Evolutionary conservation across 2,329 filamentous ascomycete species (phyloP), one percentile per base, ranked within the genome.

Genomic region (Colletotrichum eremochloae): DNA sequence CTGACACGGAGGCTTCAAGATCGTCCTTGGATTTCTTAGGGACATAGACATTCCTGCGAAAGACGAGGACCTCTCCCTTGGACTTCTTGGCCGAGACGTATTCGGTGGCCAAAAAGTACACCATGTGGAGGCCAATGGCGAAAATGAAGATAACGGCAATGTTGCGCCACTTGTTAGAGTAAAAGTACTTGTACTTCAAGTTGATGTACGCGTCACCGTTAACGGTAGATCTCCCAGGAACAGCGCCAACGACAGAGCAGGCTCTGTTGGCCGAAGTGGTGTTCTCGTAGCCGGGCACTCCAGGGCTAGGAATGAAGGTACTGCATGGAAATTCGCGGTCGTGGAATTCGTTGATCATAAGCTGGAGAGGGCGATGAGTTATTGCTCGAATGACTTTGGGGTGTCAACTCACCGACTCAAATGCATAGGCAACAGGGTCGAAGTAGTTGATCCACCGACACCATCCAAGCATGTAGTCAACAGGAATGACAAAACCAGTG

Each of bases 261-360:
- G 85, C 79, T 67, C 81, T 79, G 74, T 82, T 73, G 2, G 67
- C 57, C 1, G 74, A 63, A 1, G 65, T 56, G 15, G 63, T 65
- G 42, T 76, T 73, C 53, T 74, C 71, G n/a, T 80, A 80, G 4
- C 71, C 68, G 1, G 40, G 2, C 1, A 60, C 4, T 18, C 20
- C 20, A 31, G 70, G 70, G 44, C 66, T 70, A 2, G 66, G 66
- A 24, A 77, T 72, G 70, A 79, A 70, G 66, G 75, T 20, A 57
- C 75, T n/a, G 75, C 76, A 63, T 0, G 72, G 60, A 75, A 88
- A 91, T 0, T 82, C 71, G 7, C 88, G 84, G 38, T 84, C 84
- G 62, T 87, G 75, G 85, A 87, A 86, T 76, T 94, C 92, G 75
- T 93, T 94, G 0, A 89, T 80, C 74, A 93, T 82, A 2, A 72